phyloP scores from a whole-genome alignment of 345 rosid species.

The Isatis tinctoria region DNA sequence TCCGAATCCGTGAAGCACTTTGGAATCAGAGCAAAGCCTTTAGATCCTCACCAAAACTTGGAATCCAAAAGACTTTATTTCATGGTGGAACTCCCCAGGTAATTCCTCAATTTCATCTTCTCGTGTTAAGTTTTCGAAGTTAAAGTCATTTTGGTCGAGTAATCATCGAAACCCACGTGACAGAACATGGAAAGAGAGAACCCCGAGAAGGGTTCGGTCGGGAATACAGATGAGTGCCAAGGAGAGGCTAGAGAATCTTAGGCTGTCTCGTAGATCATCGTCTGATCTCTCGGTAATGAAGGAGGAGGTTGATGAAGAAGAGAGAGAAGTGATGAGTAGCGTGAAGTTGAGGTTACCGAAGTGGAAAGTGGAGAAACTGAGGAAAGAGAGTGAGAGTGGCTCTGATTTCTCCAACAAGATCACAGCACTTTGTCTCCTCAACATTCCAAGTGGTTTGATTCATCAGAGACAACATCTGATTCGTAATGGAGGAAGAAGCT shows the following conservation, averaged over 20 bases:
- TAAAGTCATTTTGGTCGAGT: background rate
- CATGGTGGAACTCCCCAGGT: conserved; percentile 67
- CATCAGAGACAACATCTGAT: conserved; percentile 30
- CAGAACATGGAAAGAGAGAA: conserved; percentile 36
- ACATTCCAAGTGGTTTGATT: background rate
- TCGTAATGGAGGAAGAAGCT: conserved; percentile 34
- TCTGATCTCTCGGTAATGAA: conserved; percentile 70
- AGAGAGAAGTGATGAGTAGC: conserved; percentile 31
- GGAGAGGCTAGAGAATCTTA: conserved; percentile 80
- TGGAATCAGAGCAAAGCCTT: conserved; percentile 72
- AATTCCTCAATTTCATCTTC: background rate
- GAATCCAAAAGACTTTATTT: conserved; percentile 78
- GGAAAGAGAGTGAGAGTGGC: conserved; percentile 53
- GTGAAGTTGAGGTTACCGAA: conserved; percentile 66
- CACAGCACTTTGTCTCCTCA: conserved; percentile 47
- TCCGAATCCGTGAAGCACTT: conserved; percentile 74
- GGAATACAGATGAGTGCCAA: conserved; percentile 77
- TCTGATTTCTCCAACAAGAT: conserved; percentile 69
- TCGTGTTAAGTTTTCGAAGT: background rate
- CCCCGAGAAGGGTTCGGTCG: conserved; percentile 71
- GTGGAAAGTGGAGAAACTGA: conserved; percentile 62
- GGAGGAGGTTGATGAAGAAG: background rate
- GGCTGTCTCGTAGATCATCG: conserved; percentile 68
- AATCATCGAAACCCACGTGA: conserved; percentile 16
- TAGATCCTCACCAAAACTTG: conserved; percentile 51